Evolutionary conservation across 2,329 filamentous ascomycete genomes (phyloP).

Genomic region (Ascochyta lentis): DNA sequence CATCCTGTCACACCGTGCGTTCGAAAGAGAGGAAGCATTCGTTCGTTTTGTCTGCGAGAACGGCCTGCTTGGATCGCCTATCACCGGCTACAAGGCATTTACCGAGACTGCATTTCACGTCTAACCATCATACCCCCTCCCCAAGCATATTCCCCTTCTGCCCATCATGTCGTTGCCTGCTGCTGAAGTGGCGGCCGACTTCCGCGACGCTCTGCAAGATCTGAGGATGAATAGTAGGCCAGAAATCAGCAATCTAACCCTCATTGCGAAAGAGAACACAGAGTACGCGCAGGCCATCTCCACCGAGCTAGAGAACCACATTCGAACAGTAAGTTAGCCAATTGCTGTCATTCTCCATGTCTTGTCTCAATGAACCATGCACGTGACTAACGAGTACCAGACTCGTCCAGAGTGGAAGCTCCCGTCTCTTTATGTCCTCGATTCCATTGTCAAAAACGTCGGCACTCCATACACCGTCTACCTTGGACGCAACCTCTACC

Average conservation of each 20-base stretch:
- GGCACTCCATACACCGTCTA: constrained; percentile 97
- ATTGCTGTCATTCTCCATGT: constrained; percentile 46
- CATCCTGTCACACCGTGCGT: constrained; percentile 49
- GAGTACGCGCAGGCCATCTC: constrained; percentile 95
- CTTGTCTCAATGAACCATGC: constrained; percentile 10
- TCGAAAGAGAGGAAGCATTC: constrained; percentile 51
- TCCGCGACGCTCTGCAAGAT: constrained; percentile 90
- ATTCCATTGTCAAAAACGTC: constrained; percentile 98
- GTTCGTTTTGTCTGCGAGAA: constrained; percentile 44
- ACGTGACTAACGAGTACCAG: constrained; percentile 59
- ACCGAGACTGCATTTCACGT: constrained; percentile 29
- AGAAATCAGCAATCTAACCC: constrained; percentile 95
- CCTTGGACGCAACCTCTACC: constrained; percentile 87
- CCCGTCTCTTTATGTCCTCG: constrained; percentile 94
- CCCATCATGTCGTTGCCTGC: constrained; percentile 71
- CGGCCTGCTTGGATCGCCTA: constrained; percentile 38
- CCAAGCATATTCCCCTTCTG: constrained; percentile 32
- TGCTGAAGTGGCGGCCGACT: constrained; percentile 93
- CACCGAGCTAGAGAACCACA: constrained; percentile 87
- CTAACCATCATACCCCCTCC: constrained; percentile 35
- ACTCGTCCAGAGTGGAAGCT: constrained; percentile 87
- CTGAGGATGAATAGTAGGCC: constrained; percentile 88
- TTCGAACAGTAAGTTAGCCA: constrained; percentile 79
- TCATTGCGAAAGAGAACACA: constrained; percentile 97
- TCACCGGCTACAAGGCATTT: constrained; percentile 32